phyloP scores from a whole-genome alignment of 441 rosid genomes.

The Euphorbia corollata region DNA sequence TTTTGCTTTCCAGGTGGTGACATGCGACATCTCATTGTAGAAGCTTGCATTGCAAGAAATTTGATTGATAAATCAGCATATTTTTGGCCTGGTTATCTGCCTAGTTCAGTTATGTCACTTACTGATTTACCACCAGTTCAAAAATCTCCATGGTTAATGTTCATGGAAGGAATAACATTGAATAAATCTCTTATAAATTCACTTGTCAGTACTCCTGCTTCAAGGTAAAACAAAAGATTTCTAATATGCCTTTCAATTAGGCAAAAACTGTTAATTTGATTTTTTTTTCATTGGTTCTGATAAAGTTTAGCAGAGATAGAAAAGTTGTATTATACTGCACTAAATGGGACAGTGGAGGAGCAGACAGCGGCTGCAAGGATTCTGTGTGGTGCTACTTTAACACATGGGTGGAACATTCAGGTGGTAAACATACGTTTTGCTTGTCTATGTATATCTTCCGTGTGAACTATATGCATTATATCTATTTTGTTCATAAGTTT shows the following conservation, averaged over 20 bases:
- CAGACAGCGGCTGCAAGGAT: conserved; percentile 55
- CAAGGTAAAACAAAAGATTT: conserved; percentile 38
- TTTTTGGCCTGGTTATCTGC: conserved; percentile 59
- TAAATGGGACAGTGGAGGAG: conserved; percentile 50
- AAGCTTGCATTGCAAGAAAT: conserved; percentile 66
- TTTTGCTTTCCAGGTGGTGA: conserved; percentile 41
- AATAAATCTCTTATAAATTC: conserved; percentile 38
- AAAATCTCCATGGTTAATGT: conserved; percentile 50
- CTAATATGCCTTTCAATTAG: conserved; percentile 5
- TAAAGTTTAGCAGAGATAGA: conserved; percentile 56
- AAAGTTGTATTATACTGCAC: conserved; percentile 48
- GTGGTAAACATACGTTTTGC: conserved; percentile 23
- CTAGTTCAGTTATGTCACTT: conserved; percentile 30
- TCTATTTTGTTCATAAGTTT: conserved; percentile 1
- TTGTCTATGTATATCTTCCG: neutral
- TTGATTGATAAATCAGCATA: conserved; percentile 52
- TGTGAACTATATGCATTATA: neutral
- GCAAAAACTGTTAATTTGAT: conserved; percentile 17
- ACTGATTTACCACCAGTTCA: conserved; percentile 34
- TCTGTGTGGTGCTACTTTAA: conserved; percentile 61
- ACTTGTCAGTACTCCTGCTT: conserved; percentile 44
- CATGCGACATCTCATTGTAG: conserved; percentile 67
- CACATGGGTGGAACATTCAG: conserved; percentile 69
- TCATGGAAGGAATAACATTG: conserved; percentile 56
- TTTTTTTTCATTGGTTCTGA: conserved; percentile 20